These are phyloP conservation scores for Penicillium subrubescens DNA, from an alignment of 495 filamentous ascomycete genomes.

Conservation along the genomic window DNA sequence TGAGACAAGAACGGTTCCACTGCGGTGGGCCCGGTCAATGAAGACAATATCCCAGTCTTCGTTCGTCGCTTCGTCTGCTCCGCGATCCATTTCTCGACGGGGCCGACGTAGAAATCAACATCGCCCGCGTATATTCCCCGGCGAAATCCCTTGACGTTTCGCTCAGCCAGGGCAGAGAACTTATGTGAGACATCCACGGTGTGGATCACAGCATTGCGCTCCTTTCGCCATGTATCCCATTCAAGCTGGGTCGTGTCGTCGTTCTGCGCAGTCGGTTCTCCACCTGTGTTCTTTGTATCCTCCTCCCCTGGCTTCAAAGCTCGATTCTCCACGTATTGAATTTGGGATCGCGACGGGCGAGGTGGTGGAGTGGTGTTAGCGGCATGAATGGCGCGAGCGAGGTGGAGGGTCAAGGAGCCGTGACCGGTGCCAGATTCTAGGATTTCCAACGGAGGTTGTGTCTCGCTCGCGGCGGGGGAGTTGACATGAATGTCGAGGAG, in stretches of 20 bases:
- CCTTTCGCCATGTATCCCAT: slow-evolving; percentile 49
- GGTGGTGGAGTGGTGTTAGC: slow-evolving; percentile 58
- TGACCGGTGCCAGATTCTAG: slow-evolving; percentile 83
- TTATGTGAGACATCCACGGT: slow-evolving; percentile 63
- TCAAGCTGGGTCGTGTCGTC: slow-evolving; percentile 14
- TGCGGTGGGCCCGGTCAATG: slow-evolving; percentile 9
- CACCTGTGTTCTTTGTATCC: slow-evolving; percentile 4
- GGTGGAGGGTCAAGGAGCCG: slow-evolving; percentile 71
- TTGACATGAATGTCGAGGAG: slow-evolving; percentile 71
- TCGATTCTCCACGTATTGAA: slow-evolving; percentile 37
- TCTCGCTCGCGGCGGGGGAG: slow-evolving; percentile 34
- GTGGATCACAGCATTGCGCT: slow-evolving; percentile 68
- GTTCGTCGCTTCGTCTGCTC: slow-evolving; percentile 43
- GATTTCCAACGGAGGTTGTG: slow-evolving; percentile 56
- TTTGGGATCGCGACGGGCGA: slow-evolving; percentile 38
- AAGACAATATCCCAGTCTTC: slow-evolving; percentile 26
- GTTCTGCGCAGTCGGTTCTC: not conserved
- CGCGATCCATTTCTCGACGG: slow-evolving; percentile 62
- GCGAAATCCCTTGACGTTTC: slow-evolving; percentile 64
- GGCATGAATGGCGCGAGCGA: slow-evolving; percentile 74
- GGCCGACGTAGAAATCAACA: slow-evolving; percentile 72
- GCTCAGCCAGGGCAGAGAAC: slow-evolving; percentile 61
- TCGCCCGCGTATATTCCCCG: slow-evolving; percentile 66
- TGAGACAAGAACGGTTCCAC: slow-evolving; percentile 63
- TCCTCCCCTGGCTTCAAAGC: slow-evolving; percentile 29